Percentiles rank a stretch among this genome's conserved stretches.
Conservation (phyloP, 2,329 filamentous ascomycete genomes). For the Xylaria sp. region DNA sequence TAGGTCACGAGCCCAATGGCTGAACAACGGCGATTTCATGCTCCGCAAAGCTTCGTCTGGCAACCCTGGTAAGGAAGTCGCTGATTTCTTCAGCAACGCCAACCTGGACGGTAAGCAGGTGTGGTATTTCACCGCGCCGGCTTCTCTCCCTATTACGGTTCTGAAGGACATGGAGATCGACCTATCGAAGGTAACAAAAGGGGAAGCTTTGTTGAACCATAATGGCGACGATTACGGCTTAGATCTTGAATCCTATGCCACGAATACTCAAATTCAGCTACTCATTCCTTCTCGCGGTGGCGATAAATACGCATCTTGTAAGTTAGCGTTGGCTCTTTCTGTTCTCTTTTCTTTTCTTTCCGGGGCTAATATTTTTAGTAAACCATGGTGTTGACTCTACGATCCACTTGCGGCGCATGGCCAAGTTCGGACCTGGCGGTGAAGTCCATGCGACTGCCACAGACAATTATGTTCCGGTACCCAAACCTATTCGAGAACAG, state of each 20-base stretch:
- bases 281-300: slow-evolving; percentile 68
- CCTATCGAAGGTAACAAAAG: slow-evolving; percentile 63
- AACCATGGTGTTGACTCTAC: slow-evolving; percentile 64
- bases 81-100: slow-evolving; percentile 66
- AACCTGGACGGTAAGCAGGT: slow-evolving; percentile 76
- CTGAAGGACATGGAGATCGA: slow-evolving; percentile 72
- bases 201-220: slow-evolving; percentile 68
- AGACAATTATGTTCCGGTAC: slow-evolving; percentile 56
- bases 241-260: slow-evolving; percentile 62
- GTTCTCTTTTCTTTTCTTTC: background rate
- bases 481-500: slow-evolving; percentile 67
- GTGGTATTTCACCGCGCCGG: slow-evolving; percentile 82
- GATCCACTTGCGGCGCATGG: slow-evolving; percentile 72
- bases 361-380: slow-evolving; percentile 49
- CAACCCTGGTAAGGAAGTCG: slow-evolving; percentile 58
- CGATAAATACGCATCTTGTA: slow-evolving; percentile 65
- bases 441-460: slow-evolving; percentile 53
- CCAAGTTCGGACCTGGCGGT: slow-evolving; percentile 61
- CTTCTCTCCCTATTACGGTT: slow-evolving; percentile 73
- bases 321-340: slow-evolving; percentile 41
- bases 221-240: slow-evolving; percentile 72
- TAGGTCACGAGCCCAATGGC: slow-evolving; percentile 51
- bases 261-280: slow-evolving; percentile 65
- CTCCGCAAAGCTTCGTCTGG: slow-evolving; percentile 59
- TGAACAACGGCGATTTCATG: slow-evolving; percentile 63